Percentiles rank a stretch among this genome's conserved stretches.
phyloP scores from a whole-genome alignment of 768 basidiomycete genomes.

The Tulasnella sp. region DNA sequence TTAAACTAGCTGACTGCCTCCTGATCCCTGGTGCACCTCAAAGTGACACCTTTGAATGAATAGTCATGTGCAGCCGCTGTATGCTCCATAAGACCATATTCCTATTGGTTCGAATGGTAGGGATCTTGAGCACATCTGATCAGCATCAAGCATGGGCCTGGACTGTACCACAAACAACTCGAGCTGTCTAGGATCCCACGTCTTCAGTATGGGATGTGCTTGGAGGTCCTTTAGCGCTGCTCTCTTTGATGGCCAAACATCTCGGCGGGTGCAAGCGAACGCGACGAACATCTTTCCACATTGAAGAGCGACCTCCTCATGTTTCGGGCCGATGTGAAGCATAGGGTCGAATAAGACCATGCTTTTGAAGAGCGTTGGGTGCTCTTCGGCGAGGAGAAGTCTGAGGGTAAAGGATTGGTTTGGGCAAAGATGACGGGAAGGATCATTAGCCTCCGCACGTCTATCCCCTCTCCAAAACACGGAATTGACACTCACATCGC shows the following conservation, averaged over 20 bases:
- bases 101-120: background rate
- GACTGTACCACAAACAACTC: background rate
- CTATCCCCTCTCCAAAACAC: too few species aligned
- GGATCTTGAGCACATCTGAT: background rate
- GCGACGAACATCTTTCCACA: background rate
- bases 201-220: background rate
- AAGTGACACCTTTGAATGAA: background rate
- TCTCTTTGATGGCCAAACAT: conserved; percentile 4
- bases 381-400: background rate
- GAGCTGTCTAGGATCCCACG: background rate
- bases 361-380: background rate
- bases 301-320: background rate
- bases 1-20: background rate
- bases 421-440: too few species aligned
- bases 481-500: background rate
- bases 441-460: too few species aligned
- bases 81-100: background rate
- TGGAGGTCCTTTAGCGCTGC: background rate
- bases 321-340: background rate
- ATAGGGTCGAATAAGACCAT: background rate
- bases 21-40: background rate
- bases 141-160: too few species aligned
- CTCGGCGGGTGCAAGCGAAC: background rate
- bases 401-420: background rate
- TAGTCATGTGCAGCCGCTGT: background rate